Conservation (phyloP, 2,329 filamentous ascomycete species). For the Claviceps spartinae region DNA sequence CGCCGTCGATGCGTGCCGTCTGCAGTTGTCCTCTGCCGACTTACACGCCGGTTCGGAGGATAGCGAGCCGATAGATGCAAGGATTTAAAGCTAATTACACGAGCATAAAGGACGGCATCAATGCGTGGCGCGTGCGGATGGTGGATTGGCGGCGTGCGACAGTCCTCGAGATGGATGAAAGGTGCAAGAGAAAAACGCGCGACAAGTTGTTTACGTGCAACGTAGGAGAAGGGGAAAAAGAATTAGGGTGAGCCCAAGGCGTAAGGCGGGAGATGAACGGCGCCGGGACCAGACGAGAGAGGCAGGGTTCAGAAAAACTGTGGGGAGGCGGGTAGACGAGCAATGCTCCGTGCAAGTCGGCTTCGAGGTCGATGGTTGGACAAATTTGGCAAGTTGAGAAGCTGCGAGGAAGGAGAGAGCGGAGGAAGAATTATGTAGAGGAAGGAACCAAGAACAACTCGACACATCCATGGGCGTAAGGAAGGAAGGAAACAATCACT, state of each 20-base stretch:
- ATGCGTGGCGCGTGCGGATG: conserved; percentile 6
- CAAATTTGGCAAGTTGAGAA: no score
- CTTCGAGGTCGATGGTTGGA: background rate
- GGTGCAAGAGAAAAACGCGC: conserved; percentile 8
- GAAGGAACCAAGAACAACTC: background rate
- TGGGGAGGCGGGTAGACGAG: conserved; percentile 6
- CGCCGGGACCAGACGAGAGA: conserved; percentile 8
- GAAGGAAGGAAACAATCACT: background rate
- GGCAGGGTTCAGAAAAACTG: conserved; percentile 9
- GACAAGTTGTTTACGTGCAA: conserved; percentile 12
- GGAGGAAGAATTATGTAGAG: background rate
- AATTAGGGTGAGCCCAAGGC: conserved; percentile 10
- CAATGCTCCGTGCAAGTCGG: conserved; percentile 2
- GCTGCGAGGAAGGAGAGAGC: no score
- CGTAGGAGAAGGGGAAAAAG: conserved; percentile 15
- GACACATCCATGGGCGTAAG: background rate
- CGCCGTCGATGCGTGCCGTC: conserved; percentile 3
- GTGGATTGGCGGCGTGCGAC: conserved; percentile 7
- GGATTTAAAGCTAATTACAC: background rate
- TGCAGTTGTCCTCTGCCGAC: conserved; percentile 12
- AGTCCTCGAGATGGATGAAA: conserved; percentile 1
- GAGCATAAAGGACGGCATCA: conserved; percentile 3
- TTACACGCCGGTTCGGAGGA: conserved; percentile 17
- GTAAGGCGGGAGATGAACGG: conserved; percentile 9
- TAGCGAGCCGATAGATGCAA: conserved; percentile 5